These are phyloP conservation scores for Bauhinia variegata DNA, from an alignment of 306 rosid genomes.

Conservation along the genomic window DNA sequence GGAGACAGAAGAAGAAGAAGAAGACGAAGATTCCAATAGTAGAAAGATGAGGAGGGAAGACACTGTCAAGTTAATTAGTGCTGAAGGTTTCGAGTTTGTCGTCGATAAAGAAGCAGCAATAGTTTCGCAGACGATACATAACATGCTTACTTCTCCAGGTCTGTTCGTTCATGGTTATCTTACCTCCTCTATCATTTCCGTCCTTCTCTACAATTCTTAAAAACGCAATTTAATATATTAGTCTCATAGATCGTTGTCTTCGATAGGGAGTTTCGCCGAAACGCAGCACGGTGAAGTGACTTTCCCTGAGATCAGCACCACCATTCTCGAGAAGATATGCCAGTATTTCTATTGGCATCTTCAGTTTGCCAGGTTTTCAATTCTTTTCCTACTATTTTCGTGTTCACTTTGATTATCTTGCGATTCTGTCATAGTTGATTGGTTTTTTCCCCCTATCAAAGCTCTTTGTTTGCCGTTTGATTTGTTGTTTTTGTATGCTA, in stretches of 20 bases:
- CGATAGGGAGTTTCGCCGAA: conserved; percentile 85
- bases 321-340: conserved; percentile 97
- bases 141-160: conserved; percentile 99
- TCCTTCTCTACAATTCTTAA: background rate
- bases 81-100: conserved; percentile 92
- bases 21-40: background rate
- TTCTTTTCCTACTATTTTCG: background rate
- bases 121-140: conserved; percentile 97
- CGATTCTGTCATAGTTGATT: background rate
- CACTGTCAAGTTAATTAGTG: conserved; percentile 78
- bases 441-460: background rate
- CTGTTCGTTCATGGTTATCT: conserved; percentile 1
- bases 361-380: conserved; percentile 77
- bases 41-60: conserved; percentile 78
- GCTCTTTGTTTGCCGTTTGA: background rate
- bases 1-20: too few species aligned
- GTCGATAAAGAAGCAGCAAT: conserved; percentile 95
- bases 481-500: background rate
- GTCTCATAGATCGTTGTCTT: background rate
- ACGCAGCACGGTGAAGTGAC: conserved; percentile 80
- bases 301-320: conserved; percentile 93
- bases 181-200: background rate
- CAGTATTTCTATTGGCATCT: conserved; percentile 97
- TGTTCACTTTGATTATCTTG: background rate
- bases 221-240: background rate